Base-by-base conservation (phyloP, 768 basidiomycete genomes). In the Boletus sp. region DNA sequence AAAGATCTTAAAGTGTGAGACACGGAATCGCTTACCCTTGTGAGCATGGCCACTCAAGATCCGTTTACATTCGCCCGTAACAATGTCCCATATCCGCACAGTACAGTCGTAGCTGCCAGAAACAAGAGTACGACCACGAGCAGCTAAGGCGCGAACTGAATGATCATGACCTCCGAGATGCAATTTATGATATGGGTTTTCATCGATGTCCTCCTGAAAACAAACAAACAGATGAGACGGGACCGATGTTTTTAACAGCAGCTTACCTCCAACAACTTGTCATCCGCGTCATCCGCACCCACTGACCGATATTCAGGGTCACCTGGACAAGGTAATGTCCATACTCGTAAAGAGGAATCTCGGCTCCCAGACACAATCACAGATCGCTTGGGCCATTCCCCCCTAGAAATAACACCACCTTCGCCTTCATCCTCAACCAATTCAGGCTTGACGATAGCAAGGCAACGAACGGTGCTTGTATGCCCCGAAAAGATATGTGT, bases 91-190 rank as follows among this genome's bases (percentile, higher is more conserved):
- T 44, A 98, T 87, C 36, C 96, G 87, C 45, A 98, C 93, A 7
- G 88, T 93, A 66, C 88, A 90, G 68, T 99, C 96, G 70, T 98
- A 98, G 68, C 94, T 96, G 36, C 96, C 96, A 28, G 94, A 95
- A 14, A 98, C 92, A 42, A 97, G 80, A 1, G 90, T 92, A 41
- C 92, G 80, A 9, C 94, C 94, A 60, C 94, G 80, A 17, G 93
- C 92, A 20, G 94, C 93, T n/a, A 97, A 77, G 7, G 94, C 93
- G 54, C 94, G 83, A 20, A 97, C 93, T 20, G 94, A 93, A 65
- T 92, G 88, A 54, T 89, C 89, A 66, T 99, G 96, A 0, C 97
- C 96, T 67, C 87, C 82, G 2, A 99, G 81, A 62, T 87, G 84
- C 44, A 89, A 75, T 53, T 89, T 80, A 69, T 98, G 94, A 71